A percentile compares a stretch with the other conserved stretches of the same genome.
phyloP scores from a whole-genome alignment of 805 yeast species.

The Wickerhamomyces bisporus region DNA sequence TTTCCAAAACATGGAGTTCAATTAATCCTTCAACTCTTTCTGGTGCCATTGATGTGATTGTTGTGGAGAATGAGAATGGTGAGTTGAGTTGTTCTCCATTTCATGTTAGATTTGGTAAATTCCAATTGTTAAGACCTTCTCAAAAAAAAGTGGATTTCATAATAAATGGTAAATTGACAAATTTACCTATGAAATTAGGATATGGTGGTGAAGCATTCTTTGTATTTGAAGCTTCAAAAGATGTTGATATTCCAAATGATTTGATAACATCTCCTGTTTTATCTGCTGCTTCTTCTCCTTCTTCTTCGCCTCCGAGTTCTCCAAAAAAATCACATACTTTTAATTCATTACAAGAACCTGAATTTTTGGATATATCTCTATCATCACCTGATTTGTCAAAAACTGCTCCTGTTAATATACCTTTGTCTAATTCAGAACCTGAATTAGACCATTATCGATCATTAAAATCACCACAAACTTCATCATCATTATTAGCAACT shows the following conservation, averaged over 20 bases:
- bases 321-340: conserved; percentile 11
- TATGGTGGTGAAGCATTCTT: conserved; percentile 98
- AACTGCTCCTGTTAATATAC: conserved; percentile 2
- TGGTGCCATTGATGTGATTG: conserved; percentile 96
- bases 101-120: conserved; percentile 94
- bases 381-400: conserved; percentile 14
- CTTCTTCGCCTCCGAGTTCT: conserved; percentile 19
- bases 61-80: conserved; percentile 80
- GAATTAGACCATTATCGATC: no score
- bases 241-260: conserved; percentile 59
- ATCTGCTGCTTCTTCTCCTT: conserved; percentile 20
- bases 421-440: neutral
- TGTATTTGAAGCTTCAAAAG: conserved; percentile 79
- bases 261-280: conserved; percentile 40
- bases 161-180: conserved; percentile 76
- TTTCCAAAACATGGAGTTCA: conserved; percentile 95
- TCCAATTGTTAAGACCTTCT: conserved; percentile 86
- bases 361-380: conserved; percentile 40
- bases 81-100: conserved; percentile 88
- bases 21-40: conserved; percentile 93
- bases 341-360: conserved; percentile 38
- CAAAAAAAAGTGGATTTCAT: conserved; percentile 89
- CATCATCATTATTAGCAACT: conserved; percentile 13
- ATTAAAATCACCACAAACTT: no score
- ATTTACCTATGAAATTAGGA: conserved; percentile 91